Evolutionary conservation across 1,284 basidiomycete genomes (phyloP).

Genomic region (Earliella scabrosa): DNA sequence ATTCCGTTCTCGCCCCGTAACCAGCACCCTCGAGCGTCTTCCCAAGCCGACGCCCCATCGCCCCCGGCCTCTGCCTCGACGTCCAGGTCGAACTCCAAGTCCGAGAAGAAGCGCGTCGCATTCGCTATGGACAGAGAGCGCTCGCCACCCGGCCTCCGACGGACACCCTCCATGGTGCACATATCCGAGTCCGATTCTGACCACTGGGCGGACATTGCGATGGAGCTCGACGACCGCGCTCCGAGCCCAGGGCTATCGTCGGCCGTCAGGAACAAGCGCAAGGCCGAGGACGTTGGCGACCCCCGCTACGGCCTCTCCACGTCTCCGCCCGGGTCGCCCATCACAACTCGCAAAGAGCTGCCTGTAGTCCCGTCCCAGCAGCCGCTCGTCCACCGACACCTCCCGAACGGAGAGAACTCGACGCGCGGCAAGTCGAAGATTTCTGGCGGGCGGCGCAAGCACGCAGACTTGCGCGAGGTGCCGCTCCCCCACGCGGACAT

Average conservation of each 20-base stretch:
- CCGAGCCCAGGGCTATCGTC: not conserved
- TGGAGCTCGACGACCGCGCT: slow-evolving; percentile 2
- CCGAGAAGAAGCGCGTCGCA: slow-evolving; percentile 13
- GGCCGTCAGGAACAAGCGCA: not conserved
- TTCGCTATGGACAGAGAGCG: slow-evolving; percentile 6
- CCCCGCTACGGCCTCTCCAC: not conserved
- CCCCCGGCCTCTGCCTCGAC: not conserved
- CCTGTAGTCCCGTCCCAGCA: not conserved
- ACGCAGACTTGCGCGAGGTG: not conserved
- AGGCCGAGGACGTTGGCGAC: not conserved
- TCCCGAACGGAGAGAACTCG: not conserved
- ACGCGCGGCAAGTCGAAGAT: not conserved
- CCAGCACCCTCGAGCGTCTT: not conserved
- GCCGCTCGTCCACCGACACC: not conserved
- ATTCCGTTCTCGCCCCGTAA: slow-evolving; percentile 2
- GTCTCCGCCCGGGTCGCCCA: not conserved
- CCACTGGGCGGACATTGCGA: slow-evolving; percentile 7
- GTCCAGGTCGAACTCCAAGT: not conserved
- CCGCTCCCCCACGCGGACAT: not conserved
- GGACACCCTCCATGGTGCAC: slow-evolving; percentile 2
- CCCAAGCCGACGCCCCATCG: not conserved
- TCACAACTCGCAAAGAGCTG: not conserved
- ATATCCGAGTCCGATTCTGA: not conserved
- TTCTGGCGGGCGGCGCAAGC: not conserved
- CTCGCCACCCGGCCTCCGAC: not conserved